phyloP scores from a whole-genome alignment of 2,329 filamentous ascomycete species.

The Apiospora arundinis region DNA sequence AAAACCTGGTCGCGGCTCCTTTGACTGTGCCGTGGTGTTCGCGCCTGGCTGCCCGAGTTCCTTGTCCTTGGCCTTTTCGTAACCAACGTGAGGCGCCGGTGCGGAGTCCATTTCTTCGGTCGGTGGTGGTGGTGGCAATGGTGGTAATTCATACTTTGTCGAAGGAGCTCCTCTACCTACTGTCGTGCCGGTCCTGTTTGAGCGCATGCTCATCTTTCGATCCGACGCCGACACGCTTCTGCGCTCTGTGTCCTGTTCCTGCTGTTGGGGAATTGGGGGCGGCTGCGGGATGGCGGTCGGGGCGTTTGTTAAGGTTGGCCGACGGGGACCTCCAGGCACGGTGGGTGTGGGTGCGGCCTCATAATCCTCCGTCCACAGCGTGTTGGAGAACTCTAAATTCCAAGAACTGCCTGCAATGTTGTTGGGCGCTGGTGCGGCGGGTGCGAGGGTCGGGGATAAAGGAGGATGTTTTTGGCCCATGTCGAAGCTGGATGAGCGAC shows the following conservation, averaged over 20 bases:
- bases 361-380: conserved; percentile 58
- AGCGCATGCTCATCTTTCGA: conserved; percentile 62
- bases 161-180: conserved; percentile 38
- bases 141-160: conserved; percentile 9
- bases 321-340: conserved; percentile 79
- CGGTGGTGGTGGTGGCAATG: conserved; percentile 8
- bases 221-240: conserved; percentile 28
- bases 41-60: conserved; percentile 52
- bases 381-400: conserved; percentile 57
- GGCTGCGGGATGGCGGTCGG: conserved; percentile 44
- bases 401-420: conserved; percentile 39
- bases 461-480: conserved; percentile 41
- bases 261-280: conserved; percentile 36
- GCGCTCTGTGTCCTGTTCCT: conserved; percentile 2
- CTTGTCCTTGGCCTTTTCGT: conserved; percentile 65
- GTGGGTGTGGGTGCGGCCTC: conserved; percentile 88
- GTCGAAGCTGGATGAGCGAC: conserved; percentile 78
- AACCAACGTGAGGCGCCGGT: conserved; percentile 64
- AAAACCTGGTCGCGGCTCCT: conserved; percentile 78
- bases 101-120: conserved; percentile 52
- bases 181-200: conserved; percentile 44
- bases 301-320: conserved; percentile 43
- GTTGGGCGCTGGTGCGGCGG: not conserved
- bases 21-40: conserved; percentile 48
- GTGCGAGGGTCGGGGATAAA: conserved; percentile 23